Percentiles rank a stretch among this genome's conserved stretches.
These are phyloP conservation scores for Nitzschia inconspicua DNA, from an alignment of 108 stramenopile species.

Conservation along the genomic window DNA sequence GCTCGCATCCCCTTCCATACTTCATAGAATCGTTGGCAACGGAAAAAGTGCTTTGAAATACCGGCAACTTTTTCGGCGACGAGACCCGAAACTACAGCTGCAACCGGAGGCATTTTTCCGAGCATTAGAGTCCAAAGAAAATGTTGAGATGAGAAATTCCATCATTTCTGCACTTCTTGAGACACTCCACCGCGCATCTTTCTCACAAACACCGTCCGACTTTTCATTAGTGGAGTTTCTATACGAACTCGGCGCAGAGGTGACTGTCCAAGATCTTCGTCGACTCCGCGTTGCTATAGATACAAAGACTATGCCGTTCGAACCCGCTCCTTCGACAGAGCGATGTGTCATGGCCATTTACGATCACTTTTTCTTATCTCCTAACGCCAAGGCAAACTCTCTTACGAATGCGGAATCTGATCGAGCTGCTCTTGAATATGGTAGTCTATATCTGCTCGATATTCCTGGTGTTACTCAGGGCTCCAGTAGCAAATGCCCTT, in stretches of 20 bases:
- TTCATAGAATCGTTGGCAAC: slow-evolving; percentile 8
- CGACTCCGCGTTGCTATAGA: slow-evolving; percentile 15
- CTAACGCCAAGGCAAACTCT: background rate
- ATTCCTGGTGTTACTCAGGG: slow-evolving; percentile 7
- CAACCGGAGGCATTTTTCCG: slow-evolving; percentile 64
- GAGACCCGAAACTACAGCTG: slow-evolving; percentile 54
- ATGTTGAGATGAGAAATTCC: slow-evolving; percentile 17
- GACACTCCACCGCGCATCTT: slow-evolving; percentile 5
- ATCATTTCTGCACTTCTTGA: slow-evolving; percentile 29
- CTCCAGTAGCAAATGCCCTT: background rate
- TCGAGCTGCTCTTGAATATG: slow-evolving; percentile 3
- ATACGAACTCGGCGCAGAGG: slow-evolving; percentile 16
- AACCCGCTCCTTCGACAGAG: no score
- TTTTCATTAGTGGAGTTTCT: slow-evolving; percentile 16
- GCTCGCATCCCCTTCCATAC: background rate
- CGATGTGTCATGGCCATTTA: slow-evolving; percentile 8
- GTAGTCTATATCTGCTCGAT: background rate
- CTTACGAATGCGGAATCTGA: slow-evolving; percentile 5
- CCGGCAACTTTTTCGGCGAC: slow-evolving; percentile 28
- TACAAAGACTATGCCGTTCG: background rate
- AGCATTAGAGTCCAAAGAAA: slow-evolving; percentile 40
- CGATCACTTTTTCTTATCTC: background rate
- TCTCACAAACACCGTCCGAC: background rate
- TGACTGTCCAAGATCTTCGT: slow-evolving; percentile 14
- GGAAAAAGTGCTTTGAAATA: slow-evolving; percentile 4